Base-by-base conservation (phyloP, 73 alveolate genomes). In the Symbiodinium natans region DNA sequence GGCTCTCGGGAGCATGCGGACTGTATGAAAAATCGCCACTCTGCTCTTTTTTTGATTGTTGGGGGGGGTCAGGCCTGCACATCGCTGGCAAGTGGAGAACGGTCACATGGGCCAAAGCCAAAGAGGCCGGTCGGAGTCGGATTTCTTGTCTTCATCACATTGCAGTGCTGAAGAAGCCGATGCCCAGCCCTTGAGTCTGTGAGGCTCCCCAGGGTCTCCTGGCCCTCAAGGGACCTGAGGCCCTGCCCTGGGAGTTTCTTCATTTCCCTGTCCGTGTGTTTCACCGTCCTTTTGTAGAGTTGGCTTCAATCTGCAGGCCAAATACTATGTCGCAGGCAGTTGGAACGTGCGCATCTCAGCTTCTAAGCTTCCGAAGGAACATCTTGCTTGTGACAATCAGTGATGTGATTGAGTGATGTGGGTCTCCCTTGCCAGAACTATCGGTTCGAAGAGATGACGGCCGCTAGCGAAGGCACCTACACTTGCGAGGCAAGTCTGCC, bases 11-110 rank as follows among this genome's bases (percentile, higher is more conserved):
- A 46, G 59, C 59, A 46, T 13, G 21, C 13, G 59, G 21, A 46
- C 13, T 9, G 59, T 46, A 46, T 6, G 21, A 46, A 46, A 9
- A 46, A 6, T 46, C 6, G 38, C 21, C 4, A 3, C n/a, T 13
- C 6, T 21, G 15, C 6, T 6, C 56, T 2, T 52, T 52, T 6
- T 3, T 52, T 5, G 21, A 19, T 19, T 52, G 68, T n/a, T n/a
- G n/a, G n/a, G n/a, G n/a, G n/a, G n/a, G n/a, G n/a, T n/a, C n/a
- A 88, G 96, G 96, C 33, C 36, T 89, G 33, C 96, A 89, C 75
- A 89, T 89, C 13, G 96, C 96, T n/a, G 96, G 96, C 42, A 89
- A 89, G 96, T 89, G 96, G 96, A 43, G 96, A 68, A 89, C 96
- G 39, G 96, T 89, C 87, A 89, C 96, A 1, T 89, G 96, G 96